Base-by-base conservation (phyloP, 768 basidiomycete genomes). In the Coprinopsis strossmayeri region DNA sequence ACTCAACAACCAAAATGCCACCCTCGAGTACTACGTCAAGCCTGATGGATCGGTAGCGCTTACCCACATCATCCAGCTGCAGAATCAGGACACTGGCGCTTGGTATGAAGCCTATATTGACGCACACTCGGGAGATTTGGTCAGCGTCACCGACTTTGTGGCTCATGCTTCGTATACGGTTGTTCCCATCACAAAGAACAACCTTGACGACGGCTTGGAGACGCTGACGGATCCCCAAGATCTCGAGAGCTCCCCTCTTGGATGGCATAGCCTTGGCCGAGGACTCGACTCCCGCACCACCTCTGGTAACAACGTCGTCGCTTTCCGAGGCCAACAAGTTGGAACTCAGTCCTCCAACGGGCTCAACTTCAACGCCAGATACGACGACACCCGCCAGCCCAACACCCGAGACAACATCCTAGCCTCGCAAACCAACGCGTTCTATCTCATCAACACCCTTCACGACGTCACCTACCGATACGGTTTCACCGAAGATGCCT, bases 31-130 rank as follows among this genome's bases (percentile, higher is more conserved):
- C 55, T 61, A 73, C 34, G 68, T 62, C 24, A 64, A 61, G 54
- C 59, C 67, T 18, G 70, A 72, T 55, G 66, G 66, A 20, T 60
- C 61, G 13, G 59, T 65, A 23, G 66, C 60, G 21, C 68, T 78
- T 24, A 66, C 70, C 15, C 69, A 76, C 53, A 68, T 69, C 40
- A 49, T 71, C 24, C 68, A 71, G 47, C 58, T 69, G 26, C 60
- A 63, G 55, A 66, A 68, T 55, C 49, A 57, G 2, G 52, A 57
- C 10, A 58, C 59, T 5, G 62, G 74, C 46, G 67, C 71, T 15
- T 82, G 76, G 76, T 71, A 69, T 53, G 78, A 82, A 62, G 79
- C 78, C 2, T 77, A 74, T 53, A 70, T 82, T 50, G 78, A 79
- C 52, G 79, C 75, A 10, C 73, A 76, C 50, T 64, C 70, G 18